Base-by-base conservation (phyloP, 768 basidiomycete genomes). In the Artomyces pyxidatus region DNA sequence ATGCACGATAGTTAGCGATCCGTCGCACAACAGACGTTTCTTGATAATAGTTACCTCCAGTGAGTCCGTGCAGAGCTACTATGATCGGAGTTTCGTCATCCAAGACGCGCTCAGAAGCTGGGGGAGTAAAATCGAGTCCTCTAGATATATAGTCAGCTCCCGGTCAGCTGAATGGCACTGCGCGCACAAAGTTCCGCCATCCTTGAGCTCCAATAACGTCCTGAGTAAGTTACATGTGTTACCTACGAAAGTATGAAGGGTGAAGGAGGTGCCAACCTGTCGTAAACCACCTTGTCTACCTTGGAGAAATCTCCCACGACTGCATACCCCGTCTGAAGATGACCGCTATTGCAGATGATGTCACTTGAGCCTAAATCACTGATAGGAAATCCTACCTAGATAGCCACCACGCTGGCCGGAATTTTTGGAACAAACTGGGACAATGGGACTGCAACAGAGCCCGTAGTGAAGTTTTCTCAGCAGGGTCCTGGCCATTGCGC, bases 131-230 rank as follows among this genome's bases (percentile, higher is more conserved):
- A 61, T 85, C 83, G 17, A 85, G 63, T n/a, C 81, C 82, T 40
- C 83, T 85, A 55, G 6, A 29, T 17, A 29, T 17, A 44, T 12
- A 12, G 37, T 49, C 19, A 56, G 41, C 14, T 30, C 40, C 32
- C 40, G 37, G 21, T 30, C 9, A 53, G 29, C 37, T 19, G 37
- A 21, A 30, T 12, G 50, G 19, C 7, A 23, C 44, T 45, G 42
- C 17, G 63, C 77, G 56, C 58, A 84, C 83, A 85, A 51, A 22
- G 82, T 84, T 7, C 83, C 83, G 27, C 82, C 82, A 54, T 85
- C 83, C 16, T 66, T 61, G 17, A 80, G 63, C 16, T 69, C 69
- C 40, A 85, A 61, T 26, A 68, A 59, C 66, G 69, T 61, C 65
- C 76, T 68, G 76, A 71, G n/a, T n/a, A n/a, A n/a, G n/a, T n/a